A percentile compares a stretch with the other conserved stretches of the same genome.
phyloP scores from a whole-genome alignment of 2,329 filamentous ascomycete species.

The Colletotrichum truncatum region DNA sequence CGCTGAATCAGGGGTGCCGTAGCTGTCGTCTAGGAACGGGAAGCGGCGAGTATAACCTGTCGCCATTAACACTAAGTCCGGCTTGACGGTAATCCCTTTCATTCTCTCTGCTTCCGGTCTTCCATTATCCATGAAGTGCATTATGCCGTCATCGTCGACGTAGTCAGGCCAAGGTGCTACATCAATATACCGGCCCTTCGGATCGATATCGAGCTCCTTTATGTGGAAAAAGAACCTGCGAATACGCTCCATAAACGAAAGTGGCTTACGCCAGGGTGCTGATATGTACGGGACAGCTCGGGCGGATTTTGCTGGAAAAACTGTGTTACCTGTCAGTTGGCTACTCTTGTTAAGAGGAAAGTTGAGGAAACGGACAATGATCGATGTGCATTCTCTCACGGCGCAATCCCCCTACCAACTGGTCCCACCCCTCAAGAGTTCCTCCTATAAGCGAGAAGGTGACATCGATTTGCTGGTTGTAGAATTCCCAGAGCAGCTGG shows the following conservation, averaged over 20 bases:
- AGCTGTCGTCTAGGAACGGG: slow-evolving; percentile 39
- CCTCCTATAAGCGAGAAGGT: slow-evolving; percentile 55
- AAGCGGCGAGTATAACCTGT: slow-evolving; percentile 47
- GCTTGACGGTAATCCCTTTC: slow-evolving; percentile 38
- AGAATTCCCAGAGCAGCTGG: slow-evolving; percentile 48
- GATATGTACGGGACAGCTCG: slow-evolving; percentile 44
- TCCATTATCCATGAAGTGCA: slow-evolving; percentile 41
- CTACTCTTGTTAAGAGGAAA: too few relatives aligned
- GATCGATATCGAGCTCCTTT: slow-evolving; percentile 30
- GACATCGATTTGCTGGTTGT: slow-evolving; percentile 51
- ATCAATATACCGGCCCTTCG: slow-evolving; percentile 40
- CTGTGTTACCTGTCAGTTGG: slow-evolving; percentile 26
- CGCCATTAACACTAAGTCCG: slow-evolving; percentile 45
- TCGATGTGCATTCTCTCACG: slow-evolving; percentile 29
- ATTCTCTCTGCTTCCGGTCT: slow-evolving; percentile 41
- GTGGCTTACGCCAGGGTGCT: slow-evolving; percentile 40
- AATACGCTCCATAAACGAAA: slow-evolving; percentile 35
- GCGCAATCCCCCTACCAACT: slow-evolving; percentile 56
- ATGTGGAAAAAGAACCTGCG: slow-evolving; percentile 44
- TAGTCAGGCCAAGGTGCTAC: slow-evolving; percentile 45
- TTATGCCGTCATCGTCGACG: slow-evolving; percentile 39
- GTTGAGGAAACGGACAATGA: slow-evolving; percentile 8
- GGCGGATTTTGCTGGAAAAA: slow-evolving; percentile 44
- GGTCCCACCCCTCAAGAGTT: slow-evolving; percentile 54
- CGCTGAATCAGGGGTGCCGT: slow-evolving; percentile 54